Evolutionary conservation across 73 alveolate species (phyloP), one percentile per base, ranked within the genome.

Genomic region (Uronychia binucleata): DNA sequence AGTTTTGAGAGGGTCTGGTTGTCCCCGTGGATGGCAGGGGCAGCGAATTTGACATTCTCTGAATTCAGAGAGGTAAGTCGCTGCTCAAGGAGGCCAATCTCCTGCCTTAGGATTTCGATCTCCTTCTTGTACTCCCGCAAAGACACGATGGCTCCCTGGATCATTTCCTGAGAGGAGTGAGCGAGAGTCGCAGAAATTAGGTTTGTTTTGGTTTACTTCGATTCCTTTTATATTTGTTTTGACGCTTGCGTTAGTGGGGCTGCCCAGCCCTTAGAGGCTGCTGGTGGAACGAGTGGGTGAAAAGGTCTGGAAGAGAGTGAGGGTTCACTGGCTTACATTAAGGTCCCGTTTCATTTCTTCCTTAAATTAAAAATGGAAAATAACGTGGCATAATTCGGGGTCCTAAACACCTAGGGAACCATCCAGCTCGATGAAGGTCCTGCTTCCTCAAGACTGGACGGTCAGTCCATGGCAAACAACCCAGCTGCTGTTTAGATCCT

Each of bases 21-120:
- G n/a, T n/a, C n/a, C n/a, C 67, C 67, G 67, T 46, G 67, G 67
- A 46, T 46, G n/a, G 67, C 19, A 11, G 67, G 67, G 67, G 67
- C 67, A 11, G 67, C 67, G 19, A 46, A 11, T 46, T 46, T 46
- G 19, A 46, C 67, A 46, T 46, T 46, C 19, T 46, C 67, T 19
- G 67, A 46, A 19, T 46, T 46, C n/a, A 46, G 67, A 19, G 67
- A 46, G 19, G 67, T 46, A 19, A 46, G 5, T 46, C 19, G 5
- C 67, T 46, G 67, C 19, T 46, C 67, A 11, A 46, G 19, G 67
- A 46, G 19, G n/a, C n/a, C 5, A 11, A 46, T 46, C 67, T 46
- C 67, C 19, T 46, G 67, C 19, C 67, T 46, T 11, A 46, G 67
- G 19, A 46, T 46, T 46, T 46, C 67, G 67, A 46, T 46, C 67